Percentiles rank a stretch among this genome's conserved stretches.
phyloP scores from a whole-genome alignment of 768 basidiomycete genomes.

The Kwoniella pini region DNA sequence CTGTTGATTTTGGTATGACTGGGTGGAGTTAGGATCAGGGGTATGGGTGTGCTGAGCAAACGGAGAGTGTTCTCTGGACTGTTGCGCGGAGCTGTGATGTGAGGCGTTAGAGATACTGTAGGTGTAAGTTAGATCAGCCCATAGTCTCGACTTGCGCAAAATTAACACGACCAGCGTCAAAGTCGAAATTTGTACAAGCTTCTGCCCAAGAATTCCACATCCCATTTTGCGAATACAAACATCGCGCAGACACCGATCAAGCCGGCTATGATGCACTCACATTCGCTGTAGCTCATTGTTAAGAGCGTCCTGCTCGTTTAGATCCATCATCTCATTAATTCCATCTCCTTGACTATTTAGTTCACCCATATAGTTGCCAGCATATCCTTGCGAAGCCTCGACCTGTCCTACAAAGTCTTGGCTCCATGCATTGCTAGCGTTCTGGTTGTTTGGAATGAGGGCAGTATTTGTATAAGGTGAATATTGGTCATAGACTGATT shows the following conservation, averaged over 20 bases:
- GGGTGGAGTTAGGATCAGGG: conserved; percentile 9
- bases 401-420: conserved; percentile 26
- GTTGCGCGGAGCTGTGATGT: conserved; percentile 14
- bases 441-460: conserved; percentile 2
- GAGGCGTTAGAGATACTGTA: conserved; percentile 26
- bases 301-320: conserved; percentile 19
- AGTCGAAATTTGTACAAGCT: too few relatives aligned
- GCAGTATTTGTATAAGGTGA: conserved; percentile 13
- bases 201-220: too few relatives aligned
- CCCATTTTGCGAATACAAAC: background rate
- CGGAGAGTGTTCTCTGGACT: conserved; percentile 28
- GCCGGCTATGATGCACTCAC: conserved; percentile 29
- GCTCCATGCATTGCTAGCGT: conserved; percentile 16
- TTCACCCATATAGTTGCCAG: background rate
- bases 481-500: conserved; percentile 10
- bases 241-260: too few relatives aligned
- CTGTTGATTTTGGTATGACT: conserved; percentile 11
- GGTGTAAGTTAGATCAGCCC: background rate
- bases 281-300: conserved; percentile 24
- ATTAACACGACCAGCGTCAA: too few relatives aligned
- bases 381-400: background rate
- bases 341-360: conserved; percentile 2
- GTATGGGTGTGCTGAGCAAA: conserved; percentile 13
- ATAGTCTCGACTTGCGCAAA: too few relatives aligned
- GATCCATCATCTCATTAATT: conserved; percentile 13